Percentiles rank a stretch among this genome's conserved stretches.
phyloP scores from a whole-genome alignment of 768 basidiomycete species.

The Cantharellus cinnabarinus region DNA sequence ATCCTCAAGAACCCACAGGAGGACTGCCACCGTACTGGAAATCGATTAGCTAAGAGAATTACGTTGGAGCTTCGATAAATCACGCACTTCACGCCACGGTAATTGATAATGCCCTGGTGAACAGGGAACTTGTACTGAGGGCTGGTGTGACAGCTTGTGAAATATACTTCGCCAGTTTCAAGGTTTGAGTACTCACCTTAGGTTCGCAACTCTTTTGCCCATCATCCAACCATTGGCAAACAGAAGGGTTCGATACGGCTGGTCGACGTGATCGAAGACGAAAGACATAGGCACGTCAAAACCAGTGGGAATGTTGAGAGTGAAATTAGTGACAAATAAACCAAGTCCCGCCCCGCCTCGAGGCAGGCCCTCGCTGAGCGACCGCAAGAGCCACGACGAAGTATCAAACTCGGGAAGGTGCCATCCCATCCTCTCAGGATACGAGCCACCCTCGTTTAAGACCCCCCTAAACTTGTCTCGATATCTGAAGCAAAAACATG shows the following conservation, averaged over 20 bases:
- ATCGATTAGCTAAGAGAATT: slow-evolving; percentile 20
- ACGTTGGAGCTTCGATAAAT: slow-evolving; percentile 13
- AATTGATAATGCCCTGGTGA: slow-evolving; percentile 60
- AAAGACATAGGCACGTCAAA: slow-evolving; percentile 56
- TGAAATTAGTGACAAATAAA: slow-evolving; percentile 62
- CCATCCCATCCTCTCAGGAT: slow-evolving; percentile 53
- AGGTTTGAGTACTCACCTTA: slow-evolving; percentile 28
- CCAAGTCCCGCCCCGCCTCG: slow-evolving; percentile 44
- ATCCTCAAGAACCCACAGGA: slow-evolving; percentile 45
- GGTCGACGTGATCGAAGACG: slow-evolving; percentile 37
- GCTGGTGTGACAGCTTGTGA: slow-evolving; percentile 17
- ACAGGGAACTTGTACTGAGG: slow-evolving; percentile 71
- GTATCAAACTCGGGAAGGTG: slow-evolving; percentile 52
- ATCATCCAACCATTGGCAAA: slow-evolving; percentile 85
- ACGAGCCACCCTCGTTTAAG: slow-evolving; percentile 52
- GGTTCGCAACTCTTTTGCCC: slow-evolving; percentile 56
- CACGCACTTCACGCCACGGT: slow-evolving; percentile 46
- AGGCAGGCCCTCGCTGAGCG: slow-evolving; percentile 17
- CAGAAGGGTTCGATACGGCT: slow-evolving; percentile 49
- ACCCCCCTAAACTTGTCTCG: slow-evolving; percentile 52
- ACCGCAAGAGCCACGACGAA: slow-evolving; percentile 31
- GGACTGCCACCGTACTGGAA: slow-evolving; percentile 25
- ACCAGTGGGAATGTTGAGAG: slow-evolving; percentile 34
- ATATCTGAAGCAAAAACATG: slow-evolving; percentile 26
- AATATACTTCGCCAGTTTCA: not conserved